phyloP scores from a whole-genome alignment of 768 basidiomycete genomes.

The Agrocybe pediades region DNA sequence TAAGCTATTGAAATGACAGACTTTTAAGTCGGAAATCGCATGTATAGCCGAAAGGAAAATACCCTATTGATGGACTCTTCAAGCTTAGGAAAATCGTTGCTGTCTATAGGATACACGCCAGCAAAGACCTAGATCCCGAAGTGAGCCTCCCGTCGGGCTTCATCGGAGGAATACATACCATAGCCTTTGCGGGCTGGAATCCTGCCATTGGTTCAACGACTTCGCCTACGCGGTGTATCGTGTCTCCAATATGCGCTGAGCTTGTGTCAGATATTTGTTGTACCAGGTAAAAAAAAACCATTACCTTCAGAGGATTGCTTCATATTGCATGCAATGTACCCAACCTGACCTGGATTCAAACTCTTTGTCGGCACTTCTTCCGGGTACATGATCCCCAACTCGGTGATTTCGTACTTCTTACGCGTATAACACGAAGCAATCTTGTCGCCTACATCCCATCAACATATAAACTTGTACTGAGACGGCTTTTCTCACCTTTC shows the following conservation, averaged over 20 bases:
- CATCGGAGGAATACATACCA: conserved; percentile 54
- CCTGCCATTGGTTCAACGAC: conserved; percentile 84
- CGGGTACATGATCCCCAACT: conserved; percentile 88
- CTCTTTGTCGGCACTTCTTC: conserved; percentile 76
- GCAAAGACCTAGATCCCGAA: conserved; percentile 73
- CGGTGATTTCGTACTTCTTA: conserved; percentile 87
- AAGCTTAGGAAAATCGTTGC: conserved; percentile 87
- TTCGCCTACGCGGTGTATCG: conserved; percentile 75
- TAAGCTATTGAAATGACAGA: conserved; percentile 50
- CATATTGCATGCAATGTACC: conserved; percentile 95
- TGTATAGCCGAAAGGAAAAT: conserved; percentile 26
- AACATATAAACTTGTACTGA: not conserved
- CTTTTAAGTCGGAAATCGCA: conserved; percentile 12
- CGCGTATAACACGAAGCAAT: conserved; percentile 83
- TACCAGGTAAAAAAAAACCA: conserved; percentile 7
- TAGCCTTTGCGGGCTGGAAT: conserved; percentile 90
- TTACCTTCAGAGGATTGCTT: conserved; percentile 95
- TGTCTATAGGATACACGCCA: conserved; percentile 92
- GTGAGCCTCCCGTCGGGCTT: conserved; percentile 4
- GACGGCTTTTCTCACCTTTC: conserved; percentile 60
- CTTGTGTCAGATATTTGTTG: conserved; percentile 1
- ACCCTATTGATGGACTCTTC: conserved; percentile 96
- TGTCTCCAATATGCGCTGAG: conserved; percentile 92
- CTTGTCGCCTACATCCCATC: conserved; percentile 69
- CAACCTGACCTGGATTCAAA: conserved; percentile 80